Conservation (phyloP, 345 rosid species). For the Acer negundo region DNA sequence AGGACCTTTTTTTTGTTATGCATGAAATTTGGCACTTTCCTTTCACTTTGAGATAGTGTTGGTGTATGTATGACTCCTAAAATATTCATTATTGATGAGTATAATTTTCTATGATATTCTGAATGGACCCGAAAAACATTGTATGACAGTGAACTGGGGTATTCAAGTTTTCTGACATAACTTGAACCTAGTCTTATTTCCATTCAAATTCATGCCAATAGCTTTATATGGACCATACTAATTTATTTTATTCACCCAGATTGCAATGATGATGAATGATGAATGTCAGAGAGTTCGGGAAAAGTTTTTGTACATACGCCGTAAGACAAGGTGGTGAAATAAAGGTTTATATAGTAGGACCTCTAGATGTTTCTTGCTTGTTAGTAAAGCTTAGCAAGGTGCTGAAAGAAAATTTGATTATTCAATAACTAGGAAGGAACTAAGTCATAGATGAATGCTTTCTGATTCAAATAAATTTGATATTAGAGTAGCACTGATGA, state of each 20-base stretch:
- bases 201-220: slow-evolving; percentile 26
- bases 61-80: not conserved
- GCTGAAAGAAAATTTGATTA: slow-evolving; percentile 14
- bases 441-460: slow-evolving; percentile 5
- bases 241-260: slow-evolving; percentile 73
- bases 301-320: slow-evolving; percentile 53
- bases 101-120: not conserved
- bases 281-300: slow-evolving; percentile 56
- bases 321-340: slow-evolving; percentile 60
- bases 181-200: slow-evolving; percentile 16
- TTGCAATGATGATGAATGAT: slow-evolving; percentile 99
- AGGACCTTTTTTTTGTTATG: not conserved
- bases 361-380: slow-evolving; percentile 31
- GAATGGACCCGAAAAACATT: not conserved
- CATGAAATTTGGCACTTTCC: slow-evolving; percentile 11
- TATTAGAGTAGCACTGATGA: not conserved
- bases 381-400: slow-evolving; percentile 18
- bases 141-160: not conserved
- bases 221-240: slow-evolving; percentile 38
- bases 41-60: not conserved
- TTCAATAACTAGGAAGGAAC: slow-evolving; percentile 9
- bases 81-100: not conserved
- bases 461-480: slow-evolving; percentile 11
- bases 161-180: slow-evolving; percentile 12
- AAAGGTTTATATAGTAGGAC: slow-evolving; percentile 36